phyloP scores from a whole-genome alignment of 2,329 filamentous ascomycete species.

The Clarireedia hainanense region DNA sequence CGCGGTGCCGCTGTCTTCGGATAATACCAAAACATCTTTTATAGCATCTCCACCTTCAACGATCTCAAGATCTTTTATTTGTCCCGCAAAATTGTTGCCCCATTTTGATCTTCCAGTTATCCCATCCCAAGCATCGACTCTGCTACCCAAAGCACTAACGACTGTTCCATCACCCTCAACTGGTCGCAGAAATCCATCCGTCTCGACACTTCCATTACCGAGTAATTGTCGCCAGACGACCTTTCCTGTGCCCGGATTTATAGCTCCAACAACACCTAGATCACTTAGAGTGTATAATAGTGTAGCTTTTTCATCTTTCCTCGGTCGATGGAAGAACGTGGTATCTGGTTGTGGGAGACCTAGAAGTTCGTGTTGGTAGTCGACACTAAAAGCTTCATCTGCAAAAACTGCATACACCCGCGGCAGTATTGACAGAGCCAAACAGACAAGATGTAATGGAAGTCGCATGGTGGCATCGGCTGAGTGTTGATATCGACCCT shows the following conservation, averaged over 20 bases:
- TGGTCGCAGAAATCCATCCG: constrained; percentile 50
- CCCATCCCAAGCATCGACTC: constrained; percentile 76
- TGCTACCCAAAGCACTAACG: constrained; percentile 61
- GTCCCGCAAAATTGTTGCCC: constrained; percentile 53
- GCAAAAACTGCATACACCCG: constrained; percentile 58
- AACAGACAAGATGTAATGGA: constrained; percentile 22
- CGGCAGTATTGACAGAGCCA: constrained; percentile 27
- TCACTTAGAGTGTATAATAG: constrained; percentile 89
- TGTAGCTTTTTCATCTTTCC: constrained; percentile 73
- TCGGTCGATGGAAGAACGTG: constrained; percentile 91
- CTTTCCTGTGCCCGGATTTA: constrained; percentile 79
- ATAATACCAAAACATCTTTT: constrained; percentile 67
- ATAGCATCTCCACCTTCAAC: constrained; percentile 49
- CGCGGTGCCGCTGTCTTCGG: constrained; percentile 45
- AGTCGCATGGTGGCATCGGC: constrained; percentile 21
- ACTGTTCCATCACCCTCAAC: constrained; percentile 73
- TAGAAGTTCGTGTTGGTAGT: constrained; percentile 87
- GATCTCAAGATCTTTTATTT: constrained; percentile 65
- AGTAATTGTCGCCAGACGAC: constrained; percentile 81
- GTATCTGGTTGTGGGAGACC: constrained; percentile 74
- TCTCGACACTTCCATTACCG: constrained; percentile 34
- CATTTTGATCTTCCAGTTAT: constrained; percentile 72
- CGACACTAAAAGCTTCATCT: constrained; percentile 85
- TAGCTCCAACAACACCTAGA: constrained; percentile 71
- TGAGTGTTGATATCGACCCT: not conserved